A percentile compares a stretch with the other conserved stretches of the same genome.
phyloP scores from a whole-genome alignment of 345 rosid species.

The Acer campestre region DNA sequence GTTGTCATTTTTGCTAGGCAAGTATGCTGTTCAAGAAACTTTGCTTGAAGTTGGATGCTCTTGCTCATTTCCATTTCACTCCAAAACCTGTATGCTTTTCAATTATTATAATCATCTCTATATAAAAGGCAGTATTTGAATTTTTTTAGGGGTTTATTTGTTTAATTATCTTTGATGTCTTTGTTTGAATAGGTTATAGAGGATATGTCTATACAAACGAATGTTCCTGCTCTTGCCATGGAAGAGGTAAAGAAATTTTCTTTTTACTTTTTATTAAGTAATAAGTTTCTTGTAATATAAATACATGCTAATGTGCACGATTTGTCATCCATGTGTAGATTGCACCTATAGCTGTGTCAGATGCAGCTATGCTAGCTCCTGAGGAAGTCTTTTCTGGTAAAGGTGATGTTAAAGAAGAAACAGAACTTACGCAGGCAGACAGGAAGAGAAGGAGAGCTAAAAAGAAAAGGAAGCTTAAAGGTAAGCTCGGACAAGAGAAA shows the following conservation, averaged over 20 bases:
- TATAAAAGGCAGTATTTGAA: not conserved
- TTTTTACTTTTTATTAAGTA: not conserved
- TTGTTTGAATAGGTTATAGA: conserved; percentile 66
- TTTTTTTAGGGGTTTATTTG: not conserved
- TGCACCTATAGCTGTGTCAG: conserved; percentile 93
- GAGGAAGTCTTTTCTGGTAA: conserved; percentile 87
- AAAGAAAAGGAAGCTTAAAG: conserved; percentile 87
- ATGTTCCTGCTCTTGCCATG: conserved; percentile 97
- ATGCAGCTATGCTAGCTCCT: conserved; percentile 98
- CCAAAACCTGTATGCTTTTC: conserved; percentile 85
- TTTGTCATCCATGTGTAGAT: conserved; percentile 46
- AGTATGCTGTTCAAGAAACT: conserved; percentile 74
- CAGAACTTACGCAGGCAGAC: conserved; percentile 79
- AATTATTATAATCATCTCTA: conserved; percentile 5
- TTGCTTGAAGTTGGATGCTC: conserved; percentile 94
- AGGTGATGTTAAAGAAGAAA: conserved; percentile 84
- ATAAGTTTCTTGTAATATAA: not conserved
- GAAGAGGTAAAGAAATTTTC: conserved; percentile 68
- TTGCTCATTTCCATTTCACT: conserved; percentile 94
- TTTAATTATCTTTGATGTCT: conserved; percentile 16
- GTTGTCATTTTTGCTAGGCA: conserved; percentile 50
- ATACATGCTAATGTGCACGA: conserved; percentile 9
- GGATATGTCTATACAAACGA: conserved; percentile 84
- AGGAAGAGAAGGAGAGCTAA: conserved; percentile 97
- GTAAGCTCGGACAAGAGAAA: conserved; percentile 35